These are phyloP conservation scores for Mollisia scopiformis DNA, from an alignment of 2,329 filamentous ascomycete genomes.

Conservation along the genomic window DNA sequence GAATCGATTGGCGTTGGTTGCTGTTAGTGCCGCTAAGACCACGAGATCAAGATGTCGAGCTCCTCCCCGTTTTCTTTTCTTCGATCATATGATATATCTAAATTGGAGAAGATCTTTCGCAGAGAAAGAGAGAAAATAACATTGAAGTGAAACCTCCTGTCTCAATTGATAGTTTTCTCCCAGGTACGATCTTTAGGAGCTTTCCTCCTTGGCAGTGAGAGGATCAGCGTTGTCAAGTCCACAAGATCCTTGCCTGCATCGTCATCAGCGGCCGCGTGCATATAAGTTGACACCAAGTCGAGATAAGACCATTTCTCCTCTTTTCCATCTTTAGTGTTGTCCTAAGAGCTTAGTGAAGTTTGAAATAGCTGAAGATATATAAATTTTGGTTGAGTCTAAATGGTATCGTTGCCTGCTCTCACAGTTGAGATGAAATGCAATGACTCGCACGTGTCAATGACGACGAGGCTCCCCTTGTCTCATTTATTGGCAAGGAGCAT, in stretches of 20 bases:
- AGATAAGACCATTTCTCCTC: background rate
- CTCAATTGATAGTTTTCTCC: background rate
- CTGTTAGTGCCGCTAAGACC: background rate
- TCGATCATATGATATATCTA: background rate
- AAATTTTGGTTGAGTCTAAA: background rate
- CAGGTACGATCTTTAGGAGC: background rate
- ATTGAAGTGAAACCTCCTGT: background rate
- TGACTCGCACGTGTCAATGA: background rate
- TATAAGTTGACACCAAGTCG: background rate
- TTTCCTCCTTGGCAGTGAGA: background rate
- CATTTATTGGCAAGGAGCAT: background rate
- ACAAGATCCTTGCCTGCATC: background rate
- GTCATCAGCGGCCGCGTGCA: constrained; percentile 1
- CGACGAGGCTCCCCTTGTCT: background rate
- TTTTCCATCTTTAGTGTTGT: background rate
- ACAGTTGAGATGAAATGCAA: background rate
- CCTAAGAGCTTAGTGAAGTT: background rate
- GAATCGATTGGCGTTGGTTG: background rate
- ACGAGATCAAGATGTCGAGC: background rate
- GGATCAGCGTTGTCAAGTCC: background rate
- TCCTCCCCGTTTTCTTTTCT: background rate
- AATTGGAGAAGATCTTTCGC: background rate
- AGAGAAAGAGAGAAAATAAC: background rate
- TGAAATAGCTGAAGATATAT: background rate
- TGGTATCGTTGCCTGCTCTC: background rate